Evolutionary conservation across 2,329 filamentous ascomycete genomes (phyloP).

Genomic region (Talaromyces piceae): DNA sequence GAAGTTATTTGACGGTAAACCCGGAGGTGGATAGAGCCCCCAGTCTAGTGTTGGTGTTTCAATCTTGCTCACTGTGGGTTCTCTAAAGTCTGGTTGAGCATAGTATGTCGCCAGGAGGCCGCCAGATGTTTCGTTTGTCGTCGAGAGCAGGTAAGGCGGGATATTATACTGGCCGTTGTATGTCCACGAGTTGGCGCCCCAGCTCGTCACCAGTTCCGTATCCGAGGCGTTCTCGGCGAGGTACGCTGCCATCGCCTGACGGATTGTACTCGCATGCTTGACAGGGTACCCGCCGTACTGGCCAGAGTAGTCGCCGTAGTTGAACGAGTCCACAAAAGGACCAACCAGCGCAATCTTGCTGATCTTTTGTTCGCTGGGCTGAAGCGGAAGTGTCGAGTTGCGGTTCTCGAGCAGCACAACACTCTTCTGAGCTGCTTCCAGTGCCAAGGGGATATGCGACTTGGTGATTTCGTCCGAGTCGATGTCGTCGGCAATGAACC

Average conservation of each 20-base stretch:
- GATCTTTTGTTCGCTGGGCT: background rate
- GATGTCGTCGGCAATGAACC: conserved; percentile 28
- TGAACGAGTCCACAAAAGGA: background rate
- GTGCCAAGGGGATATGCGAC: conserved; percentile 28
- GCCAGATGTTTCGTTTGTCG: conserved; percentile 25
- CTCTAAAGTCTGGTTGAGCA: conserved; percentile 17
- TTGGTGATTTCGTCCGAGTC: conserved; percentile 31
- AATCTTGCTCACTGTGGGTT: background rate
- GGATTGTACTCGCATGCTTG: background rate
- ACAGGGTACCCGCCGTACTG: background rate
- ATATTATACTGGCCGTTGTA: conserved; percentile 41
- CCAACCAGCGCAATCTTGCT: background rate
- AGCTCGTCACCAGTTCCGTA: conserved; percentile 33
- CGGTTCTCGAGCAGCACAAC: conserved; percentile 39
- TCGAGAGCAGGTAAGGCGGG: conserved; percentile 35
- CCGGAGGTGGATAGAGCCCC: background rate
- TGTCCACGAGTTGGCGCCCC: conserved; percentile 40
- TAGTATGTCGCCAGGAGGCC: conserved; percentile 38
- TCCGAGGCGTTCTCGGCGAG: conserved; percentile 13
- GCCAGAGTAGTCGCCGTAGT: background rate
- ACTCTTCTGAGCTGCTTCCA: conserved; percentile 39
- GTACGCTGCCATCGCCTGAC: background rate
- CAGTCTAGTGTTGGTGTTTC: background rate
- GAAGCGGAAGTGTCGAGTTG: conserved; percentile 31
- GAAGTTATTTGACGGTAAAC: conserved; percentile 36